phyloP scores from a whole-genome alignment of 768 basidiomycete species.

The Mycena rebaudengoi region DNA sequence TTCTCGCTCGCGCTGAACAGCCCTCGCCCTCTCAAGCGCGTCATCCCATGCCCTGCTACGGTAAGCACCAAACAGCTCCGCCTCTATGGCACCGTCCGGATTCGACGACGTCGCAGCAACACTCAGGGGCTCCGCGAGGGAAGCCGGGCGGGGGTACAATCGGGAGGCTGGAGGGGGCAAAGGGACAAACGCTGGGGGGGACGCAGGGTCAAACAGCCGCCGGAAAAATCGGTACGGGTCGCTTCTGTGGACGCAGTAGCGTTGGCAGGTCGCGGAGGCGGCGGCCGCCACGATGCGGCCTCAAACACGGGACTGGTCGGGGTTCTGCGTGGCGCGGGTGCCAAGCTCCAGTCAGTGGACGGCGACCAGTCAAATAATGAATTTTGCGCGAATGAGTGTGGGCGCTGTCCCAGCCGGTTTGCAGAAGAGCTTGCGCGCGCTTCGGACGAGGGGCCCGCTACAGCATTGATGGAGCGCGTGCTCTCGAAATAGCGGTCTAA shows the following conservation, averaged over 20 bases:
- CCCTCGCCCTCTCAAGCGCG: slow-evolving; percentile 21
- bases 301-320: slow-evolving; percentile 9
- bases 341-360: background rate
- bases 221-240: slow-evolving; percentile 13
- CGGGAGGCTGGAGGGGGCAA: slow-evolving; percentile 1
- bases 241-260: background rate
- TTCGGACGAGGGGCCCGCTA: background rate
- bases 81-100: slow-evolving; percentile 11
- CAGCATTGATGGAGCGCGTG: too few relatives aligned
- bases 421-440: background rate
- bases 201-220: slow-evolving; percentile 11
- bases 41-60: slow-evolving; percentile 18
- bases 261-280: background rate
- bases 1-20: background rate
- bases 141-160: slow-evolving; percentile 22
- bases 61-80: slow-evolving; percentile 13
- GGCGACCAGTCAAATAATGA: slow-evolving; percentile 24
- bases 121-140: slow-evolving; percentile 23
- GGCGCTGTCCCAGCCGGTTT: background rate
- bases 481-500: slow-evolving; percentile 7
- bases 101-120: slow-evolving; percentile 11
- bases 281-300: slow-evolving; percentile 10
- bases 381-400: background rate
- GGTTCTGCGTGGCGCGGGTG: background rate
- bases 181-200: background rate